phyloP scores from a whole-genome alignment of 2,329 filamentous ascomycete species.

The Colletotrichum caudatum region DNA sequence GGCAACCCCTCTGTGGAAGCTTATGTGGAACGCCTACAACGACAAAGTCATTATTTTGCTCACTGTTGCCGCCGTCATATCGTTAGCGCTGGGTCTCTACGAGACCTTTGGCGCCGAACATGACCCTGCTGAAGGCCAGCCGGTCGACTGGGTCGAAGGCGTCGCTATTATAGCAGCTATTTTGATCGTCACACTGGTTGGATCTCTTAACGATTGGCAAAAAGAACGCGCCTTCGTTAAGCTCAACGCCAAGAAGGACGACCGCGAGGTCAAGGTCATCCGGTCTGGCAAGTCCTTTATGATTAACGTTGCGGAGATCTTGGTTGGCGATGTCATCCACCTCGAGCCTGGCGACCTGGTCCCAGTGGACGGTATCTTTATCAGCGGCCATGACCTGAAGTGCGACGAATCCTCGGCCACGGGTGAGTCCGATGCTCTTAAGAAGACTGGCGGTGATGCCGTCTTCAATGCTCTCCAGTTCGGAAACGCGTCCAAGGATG shows the following conservation, averaged over 20 bases:
- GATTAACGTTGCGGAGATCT: constrained; percentile 74
- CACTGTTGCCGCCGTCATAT: constrained; percentile 74
- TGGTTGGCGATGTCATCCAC: constrained; percentile 77
- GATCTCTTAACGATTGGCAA: constrained; percentile 75
- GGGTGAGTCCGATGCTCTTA: constrained; percentile 79
- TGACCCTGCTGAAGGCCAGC: constrained; percentile 52
- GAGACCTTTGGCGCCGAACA: constrained; percentile 69
- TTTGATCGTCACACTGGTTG: constrained; percentile 72
- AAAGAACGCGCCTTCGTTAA: constrained; percentile 75
- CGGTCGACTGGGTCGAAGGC: constrained; percentile 75
- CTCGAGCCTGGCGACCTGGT: constrained; percentile 77
- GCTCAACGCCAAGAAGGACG: constrained; percentile 71
- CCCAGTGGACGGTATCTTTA: constrained; percentile 77
- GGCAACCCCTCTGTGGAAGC: constrained; percentile 67
- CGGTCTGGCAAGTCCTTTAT: constrained; percentile 74
- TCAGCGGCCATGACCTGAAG: constrained; percentile 64
- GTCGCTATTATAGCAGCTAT: constrained; percentile 76
- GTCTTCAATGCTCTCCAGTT: constrained; percentile 67
- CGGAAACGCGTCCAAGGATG: constrained; percentile 58
- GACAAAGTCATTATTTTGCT: constrained; percentile 76
- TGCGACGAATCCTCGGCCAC: constrained; percentile 82
- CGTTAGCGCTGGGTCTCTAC: constrained; percentile 74
- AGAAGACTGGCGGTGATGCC: constrained; percentile 71
- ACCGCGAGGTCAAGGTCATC: constrained; percentile 74
- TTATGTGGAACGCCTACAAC: constrained; percentile 77